These are phyloP conservation scores for Pleurotus tuber-regium DNA, from an alignment of 768 basidiomycete species.

Conservation along the genomic window DNA sequence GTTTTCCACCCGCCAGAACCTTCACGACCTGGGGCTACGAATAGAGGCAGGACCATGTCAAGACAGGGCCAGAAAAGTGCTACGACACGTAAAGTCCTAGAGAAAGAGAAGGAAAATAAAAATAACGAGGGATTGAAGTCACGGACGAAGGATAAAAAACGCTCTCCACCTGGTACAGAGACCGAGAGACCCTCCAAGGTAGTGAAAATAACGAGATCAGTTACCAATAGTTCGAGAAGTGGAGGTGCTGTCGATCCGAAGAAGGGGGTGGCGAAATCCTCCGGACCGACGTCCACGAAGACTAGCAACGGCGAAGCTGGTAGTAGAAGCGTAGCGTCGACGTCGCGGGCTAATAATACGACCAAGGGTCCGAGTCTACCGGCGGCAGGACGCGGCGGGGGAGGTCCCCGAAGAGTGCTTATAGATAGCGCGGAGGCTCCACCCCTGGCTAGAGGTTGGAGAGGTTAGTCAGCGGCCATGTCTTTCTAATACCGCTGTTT, in stretches of 20 bases:
- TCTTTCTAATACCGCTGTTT: too few relatives aligned
- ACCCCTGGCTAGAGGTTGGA: conserved; percentile 44
- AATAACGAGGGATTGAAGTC: conserved; percentile 17
- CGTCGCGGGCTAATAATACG: too few relatives aligned
- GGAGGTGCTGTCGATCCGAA: background rate
- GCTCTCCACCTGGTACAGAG: conserved; percentile 18
- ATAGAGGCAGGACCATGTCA: conserved; percentile 38
- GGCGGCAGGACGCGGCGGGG: conserved; percentile 26
- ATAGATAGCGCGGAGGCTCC: conserved; percentile 68
- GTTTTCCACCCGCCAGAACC: conserved; percentile 27
- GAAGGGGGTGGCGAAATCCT: conserved; percentile 2
- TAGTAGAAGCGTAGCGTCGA: background rate
- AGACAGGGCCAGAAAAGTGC: conserved; percentile 35
- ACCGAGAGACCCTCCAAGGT: conserved; percentile 17
- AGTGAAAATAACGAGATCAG: conserved; percentile 19
- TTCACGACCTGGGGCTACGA: conserved; percentile 31
- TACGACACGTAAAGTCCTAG: conserved; percentile 24
- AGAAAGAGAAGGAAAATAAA: conserved; percentile 36
- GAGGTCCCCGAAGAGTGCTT: conserved; percentile 63
- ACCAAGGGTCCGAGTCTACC: conserved; percentile 24
- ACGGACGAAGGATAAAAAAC: conserved; percentile 14
- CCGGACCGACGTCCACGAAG: conserved; percentile 14
- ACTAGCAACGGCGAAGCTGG: background rate
- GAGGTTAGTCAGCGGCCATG: conserved; percentile 31
- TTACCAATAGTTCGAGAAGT: background rate